A percentile compares a stretch with the other conserved stretches of the same genome.
phyloP scores from a whole-genome alignment of 2,329 filamentous ascomycete species.

The Ophiostoma quercus region DNA sequence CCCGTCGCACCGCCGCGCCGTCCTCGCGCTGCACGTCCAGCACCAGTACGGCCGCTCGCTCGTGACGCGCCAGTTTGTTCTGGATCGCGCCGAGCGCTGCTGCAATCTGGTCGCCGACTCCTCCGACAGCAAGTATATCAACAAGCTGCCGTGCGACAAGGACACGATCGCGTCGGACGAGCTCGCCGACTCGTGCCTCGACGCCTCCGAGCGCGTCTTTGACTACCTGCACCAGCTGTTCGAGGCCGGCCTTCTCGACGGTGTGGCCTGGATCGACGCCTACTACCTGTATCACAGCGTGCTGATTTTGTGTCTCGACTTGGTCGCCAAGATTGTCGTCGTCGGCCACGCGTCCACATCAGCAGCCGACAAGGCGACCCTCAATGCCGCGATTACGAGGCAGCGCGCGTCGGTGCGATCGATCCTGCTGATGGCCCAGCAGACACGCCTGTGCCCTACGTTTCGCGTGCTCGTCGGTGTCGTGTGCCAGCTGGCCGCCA shows the following conservation, averaged over 20 bases:
- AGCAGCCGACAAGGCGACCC: not conserved
- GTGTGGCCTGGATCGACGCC: slow-evolving; percentile 39
- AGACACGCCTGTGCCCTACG: slow-evolving; percentile 20
- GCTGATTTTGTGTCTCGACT: slow-evolving; percentile 25
- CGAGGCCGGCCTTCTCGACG: slow-evolving; percentile 36
- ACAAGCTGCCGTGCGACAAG: not conserved
- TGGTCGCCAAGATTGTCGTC: slow-evolving; percentile 21
- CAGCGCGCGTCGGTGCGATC: slow-evolving; percentile 21
- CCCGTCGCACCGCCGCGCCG: slow-evolving; percentile 38
- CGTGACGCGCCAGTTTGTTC: slow-evolving; percentile 24
- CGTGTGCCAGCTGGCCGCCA: slow-evolving; percentile 24
- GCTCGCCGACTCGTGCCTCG: slow-evolving; percentile 32
- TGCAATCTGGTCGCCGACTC: slow-evolving; percentile 7
- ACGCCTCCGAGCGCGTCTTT: slow-evolving; percentile 35
- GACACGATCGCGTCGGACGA: slow-evolving; percentile 4
- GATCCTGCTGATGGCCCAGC: slow-evolving; percentile 20
- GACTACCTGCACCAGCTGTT: slow-evolving; percentile 36
- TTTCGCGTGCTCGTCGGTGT: slow-evolving; percentile 24
- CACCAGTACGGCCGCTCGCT: slow-evolving; percentile 40
- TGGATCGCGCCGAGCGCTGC: slow-evolving; percentile 22
- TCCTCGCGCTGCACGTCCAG: slow-evolving; percentile 38
- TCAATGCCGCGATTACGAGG: not conserved
- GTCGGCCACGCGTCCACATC: not conserved
- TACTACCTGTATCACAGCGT: slow-evolving; percentile 36
- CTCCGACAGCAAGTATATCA: not conserved